Base-by-base conservation (phyloP, 257 asterid genomes). In the Leonotis leonurus region DNA sequence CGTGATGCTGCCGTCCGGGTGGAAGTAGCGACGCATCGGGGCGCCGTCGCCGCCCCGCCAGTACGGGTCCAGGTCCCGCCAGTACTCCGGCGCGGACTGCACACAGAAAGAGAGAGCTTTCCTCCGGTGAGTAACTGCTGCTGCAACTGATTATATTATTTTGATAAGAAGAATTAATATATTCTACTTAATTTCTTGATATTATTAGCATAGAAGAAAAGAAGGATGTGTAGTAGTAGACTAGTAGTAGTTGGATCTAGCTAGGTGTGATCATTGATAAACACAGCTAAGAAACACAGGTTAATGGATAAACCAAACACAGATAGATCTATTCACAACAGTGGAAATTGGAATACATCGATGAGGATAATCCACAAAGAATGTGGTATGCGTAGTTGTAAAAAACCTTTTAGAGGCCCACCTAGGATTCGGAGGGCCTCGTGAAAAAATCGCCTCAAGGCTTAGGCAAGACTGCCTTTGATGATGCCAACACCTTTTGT, bases 31-130 rank as follows among this genome's bases (percentile, higher is more conserved):
- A 7, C 78, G 83, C 91, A 88, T 68, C 0, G 67, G 74, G 11
- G 60, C 9, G 3, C 12, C 55, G 3, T 89, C 94, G 0, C 48
- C 57, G 13, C 88, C 90, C 0, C 50, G 66, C 98, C 98, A 88
- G 71, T 67, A 80, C 0, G 96, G 95, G 68, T 88, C 98, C 16
- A 85, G 81, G 46, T 79, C 77, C 17, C 85, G 76, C 96, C 96
- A 90, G 68, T 83, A 90, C 3, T 46, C 71, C 0, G 97, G 90
- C 20, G 95, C 96, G 0, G 51, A 81, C 95, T 89, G 81, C 67
- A 33, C 10, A 32, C 2, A n/a, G 11, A 60, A 12, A 22, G 18
- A n/a, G 5, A 5, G 16, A 13, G 14, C 7, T 33, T 26, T 49
- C 24, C 32, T 55, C 49, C 13, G 35, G 65, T 56, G 29, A 67